phyloP scores from a whole-genome alignment of 306 rosid genomes.

The Comarum palustre region DNA sequence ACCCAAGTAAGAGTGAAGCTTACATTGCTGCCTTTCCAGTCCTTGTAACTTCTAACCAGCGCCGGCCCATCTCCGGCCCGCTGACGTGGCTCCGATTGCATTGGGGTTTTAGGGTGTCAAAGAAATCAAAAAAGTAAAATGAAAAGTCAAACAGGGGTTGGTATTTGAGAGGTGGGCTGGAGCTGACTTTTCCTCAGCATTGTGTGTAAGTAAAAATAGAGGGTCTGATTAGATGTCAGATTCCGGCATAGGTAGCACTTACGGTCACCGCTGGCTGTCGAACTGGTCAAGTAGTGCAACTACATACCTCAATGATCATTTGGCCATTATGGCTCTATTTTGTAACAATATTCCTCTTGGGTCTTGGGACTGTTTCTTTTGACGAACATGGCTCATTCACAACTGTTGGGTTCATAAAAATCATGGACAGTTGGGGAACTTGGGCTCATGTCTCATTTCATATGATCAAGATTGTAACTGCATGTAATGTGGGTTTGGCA shows the following conservation, averaged over 20 bases:
- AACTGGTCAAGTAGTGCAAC: conserved; percentile 14
- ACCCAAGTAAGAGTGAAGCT: conserved; percentile 6
- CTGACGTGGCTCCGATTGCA: conserved; percentile 36
- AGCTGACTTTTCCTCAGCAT: conserved; percentile 8
- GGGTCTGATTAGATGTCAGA: conserved; percentile 5
- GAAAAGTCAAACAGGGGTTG: conserved; percentile 11
- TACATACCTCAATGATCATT: neutral
- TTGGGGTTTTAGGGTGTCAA: neutral
- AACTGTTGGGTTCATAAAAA: neutral
- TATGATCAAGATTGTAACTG: neutral
- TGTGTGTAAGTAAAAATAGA: neutral
- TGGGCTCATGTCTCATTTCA: neutral
- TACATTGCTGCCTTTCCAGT: conserved; percentile 40
- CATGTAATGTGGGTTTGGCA: neutral
- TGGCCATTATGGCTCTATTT: neutral
- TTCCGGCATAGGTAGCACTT: conserved; percentile 18
- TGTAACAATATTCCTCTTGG: neutral
- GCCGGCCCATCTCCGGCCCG: conserved; percentile 30
- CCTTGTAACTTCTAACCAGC: conserved; percentile 36
- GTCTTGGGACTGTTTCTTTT: neutral
- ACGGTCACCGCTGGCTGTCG: conserved; percentile 4
- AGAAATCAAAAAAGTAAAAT: neutral
- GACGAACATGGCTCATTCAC: neutral
- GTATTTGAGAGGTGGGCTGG: neutral
- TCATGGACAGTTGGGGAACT: neutral